Evolutionary conservation across 306 rosid genomes (phyloP).

Genomic region (Alnus glutinosa): DNA sequence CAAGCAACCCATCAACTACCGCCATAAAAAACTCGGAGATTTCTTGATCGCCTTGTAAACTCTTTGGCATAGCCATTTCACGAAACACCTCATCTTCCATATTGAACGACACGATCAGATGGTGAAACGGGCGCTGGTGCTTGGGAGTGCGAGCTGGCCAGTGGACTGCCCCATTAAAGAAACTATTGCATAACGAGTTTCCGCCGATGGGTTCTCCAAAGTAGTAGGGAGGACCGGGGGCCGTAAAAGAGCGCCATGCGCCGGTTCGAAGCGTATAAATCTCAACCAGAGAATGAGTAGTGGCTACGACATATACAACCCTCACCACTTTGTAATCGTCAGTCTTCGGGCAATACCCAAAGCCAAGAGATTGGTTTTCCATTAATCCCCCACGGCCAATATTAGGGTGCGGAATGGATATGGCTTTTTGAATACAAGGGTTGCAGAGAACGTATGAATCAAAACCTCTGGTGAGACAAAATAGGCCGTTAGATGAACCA

Average conservation of each 20-base stretch:
- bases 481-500: neutral
- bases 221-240: neutral
- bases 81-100: no score
- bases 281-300: neutral
- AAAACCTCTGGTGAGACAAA: neutral
- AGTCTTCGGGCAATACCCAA: neutral
- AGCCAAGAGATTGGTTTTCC: neutral
- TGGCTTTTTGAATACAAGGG: neutral
- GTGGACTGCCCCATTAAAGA: neutral
- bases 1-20: no score
- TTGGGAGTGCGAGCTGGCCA: no score
- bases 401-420: neutral
- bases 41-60: no score
- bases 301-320: no score
- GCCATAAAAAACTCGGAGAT: no score
- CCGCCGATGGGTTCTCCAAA: no score
- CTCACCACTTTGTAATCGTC: neutral
- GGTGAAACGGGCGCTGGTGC: no score
- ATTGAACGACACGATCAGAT: no score
- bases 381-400: no score
- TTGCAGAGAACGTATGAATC: neutral
- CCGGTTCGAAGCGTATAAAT: neutral
- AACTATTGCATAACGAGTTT: neutral
- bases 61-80: no score
- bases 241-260: neutral